Evolutionary conservation across 75 land plant species (phyloP), one percentile per base, ranked within the genome.

Genomic region (Larix kaempferi): DNA sequence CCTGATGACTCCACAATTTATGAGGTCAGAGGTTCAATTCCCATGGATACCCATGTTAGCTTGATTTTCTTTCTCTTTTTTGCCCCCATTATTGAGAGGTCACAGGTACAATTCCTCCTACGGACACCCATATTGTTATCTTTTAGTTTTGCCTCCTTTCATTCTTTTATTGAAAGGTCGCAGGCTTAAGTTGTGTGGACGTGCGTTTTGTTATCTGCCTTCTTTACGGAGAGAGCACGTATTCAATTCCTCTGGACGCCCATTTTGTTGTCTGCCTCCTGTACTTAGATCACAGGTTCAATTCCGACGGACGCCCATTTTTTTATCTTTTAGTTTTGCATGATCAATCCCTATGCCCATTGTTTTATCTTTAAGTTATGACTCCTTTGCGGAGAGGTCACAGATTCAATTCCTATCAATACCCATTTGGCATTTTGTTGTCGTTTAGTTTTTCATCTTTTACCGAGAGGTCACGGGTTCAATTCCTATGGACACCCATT

Each of bases 1-100:
- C 72, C 58, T 6, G 75, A 73, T 12, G 75, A 73, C 22, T 17
- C 75, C 44, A 52, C 75, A 23, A 73, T 73, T 55, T 73, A 73
- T 55, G 75, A 73, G 56, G 73, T 71, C 17, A 15, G 12, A 71
- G 49, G 22, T 44, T 41, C 55, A 71, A 41, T 44, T 73, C 17
- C 74, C 56, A 54, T 73, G 55, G 73, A 5, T 1, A 55, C 57
- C 57, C 33, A 2, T 22, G 8, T 73, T 14, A 5, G 44, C 2
- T n/a, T 22, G 23, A 10, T 25, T 73, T 60, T 21, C 3, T 21
- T 60, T 22, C 21, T 5, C 62, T 3, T 22, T 19, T 6, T 19
- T 60, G 62, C 23, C 8, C 21, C 62, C 22, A 19, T 19, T 22
- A n/a, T 15, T 60, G 62, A 17, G 56, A 23, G 33, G 57, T 55